Percentiles rank a stretch among this genome's conserved stretches.
Evolutionary conservation across 1,139 yeast species (phyloP).

Genomic region (Pichia sp.): DNA sequence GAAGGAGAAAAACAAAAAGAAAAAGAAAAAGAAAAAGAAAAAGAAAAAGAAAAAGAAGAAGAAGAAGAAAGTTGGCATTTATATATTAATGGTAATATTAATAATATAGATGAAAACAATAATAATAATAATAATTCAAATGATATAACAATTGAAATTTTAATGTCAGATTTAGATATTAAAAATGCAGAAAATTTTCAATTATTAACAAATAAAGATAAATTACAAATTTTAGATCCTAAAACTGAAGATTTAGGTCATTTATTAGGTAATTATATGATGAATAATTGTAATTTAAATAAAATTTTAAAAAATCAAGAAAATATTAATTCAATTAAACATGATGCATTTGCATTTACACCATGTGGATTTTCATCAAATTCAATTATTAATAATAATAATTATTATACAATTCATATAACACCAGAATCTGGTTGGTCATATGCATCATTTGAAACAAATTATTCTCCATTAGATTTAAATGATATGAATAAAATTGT

Average conservation of each 20-base stretch:
- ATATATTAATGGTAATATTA: conserved; percentile 40
- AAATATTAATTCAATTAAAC: conserved; percentile 33
- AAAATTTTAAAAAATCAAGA: conserved; percentile 37
- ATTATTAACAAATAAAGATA: conserved; percentile 22
- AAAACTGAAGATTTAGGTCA: conserved; percentile 72
- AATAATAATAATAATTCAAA: not conserved
- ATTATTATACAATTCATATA: conserved; percentile 85
- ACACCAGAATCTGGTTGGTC: conserved; percentile 95
- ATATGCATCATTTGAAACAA: conserved; percentile 92
- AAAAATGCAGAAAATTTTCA: conserved; percentile 51
- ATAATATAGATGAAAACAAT: not conserved
- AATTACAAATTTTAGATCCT: conserved; percentile 22
- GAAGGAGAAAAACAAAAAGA: conserved; percentile 32
- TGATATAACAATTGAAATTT: conserved; percentile 81
- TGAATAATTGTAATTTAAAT: conserved; percentile 43
- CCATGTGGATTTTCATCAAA: conserved; percentile 97
- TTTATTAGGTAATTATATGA: conserved; percentile 61
- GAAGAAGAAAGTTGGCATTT: conserved; percentile 77
- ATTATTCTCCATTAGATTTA: conserved; percentile 34
- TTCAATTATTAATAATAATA: conserved; percentile 52
- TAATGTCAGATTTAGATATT: conserved; percentile 81
- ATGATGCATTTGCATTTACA: conserved; percentile 87
- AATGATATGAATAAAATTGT: conserved; percentile 46
- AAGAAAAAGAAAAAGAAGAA: conserved; percentile 39
- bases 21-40: conserved; percentile 49